phyloP scores from a whole-genome alignment of 2,329 filamentous ascomycete genomes.

The Zymoseptoria ardabiliae region DNA sequence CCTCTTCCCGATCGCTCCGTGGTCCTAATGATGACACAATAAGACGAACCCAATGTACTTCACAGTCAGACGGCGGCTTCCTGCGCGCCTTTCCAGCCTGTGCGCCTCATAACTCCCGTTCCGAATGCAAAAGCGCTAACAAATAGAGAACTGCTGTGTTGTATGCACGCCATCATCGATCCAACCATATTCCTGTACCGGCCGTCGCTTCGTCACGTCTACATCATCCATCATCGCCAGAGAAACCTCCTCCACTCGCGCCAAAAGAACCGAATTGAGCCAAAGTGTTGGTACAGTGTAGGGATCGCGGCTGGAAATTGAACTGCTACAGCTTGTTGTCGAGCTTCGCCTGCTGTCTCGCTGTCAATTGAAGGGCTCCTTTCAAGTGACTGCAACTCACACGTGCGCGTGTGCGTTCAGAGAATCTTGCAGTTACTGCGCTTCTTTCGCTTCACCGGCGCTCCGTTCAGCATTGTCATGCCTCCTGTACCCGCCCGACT shows the following conservation, averaged over 20 bases:
- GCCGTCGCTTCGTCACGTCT: constrained; percentile 1
- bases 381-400: neutral
- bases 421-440: constrained; percentile 77
- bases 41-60: neutral
- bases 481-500: constrained; percentile 32
- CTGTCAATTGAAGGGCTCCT: neutral
- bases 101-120: neutral
- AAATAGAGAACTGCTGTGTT: constrained; percentile 1
- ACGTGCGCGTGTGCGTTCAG: constrained; percentile 37
- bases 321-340: neutral
- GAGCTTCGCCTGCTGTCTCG: neutral
- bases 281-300: constrained; percentile 8
- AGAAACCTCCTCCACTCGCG: constrained; percentile 8
- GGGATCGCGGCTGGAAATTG: neutral
- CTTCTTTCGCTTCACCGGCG: constrained; percentile 61
- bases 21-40: neutral
- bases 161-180: neutral
- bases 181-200: neutral
- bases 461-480: constrained; percentile 20
- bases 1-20: neutral
- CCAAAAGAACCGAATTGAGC: constrained; percentile 9
- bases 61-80: neutral
- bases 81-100: neutral
- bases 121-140: neutral
- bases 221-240: neutral